A percentile compares a stretch with the other conserved stretches of the same genome.
Conservation (phyloP, 495 filamentous ascomycete genomes). For the Neurospora sp. region DNA sequence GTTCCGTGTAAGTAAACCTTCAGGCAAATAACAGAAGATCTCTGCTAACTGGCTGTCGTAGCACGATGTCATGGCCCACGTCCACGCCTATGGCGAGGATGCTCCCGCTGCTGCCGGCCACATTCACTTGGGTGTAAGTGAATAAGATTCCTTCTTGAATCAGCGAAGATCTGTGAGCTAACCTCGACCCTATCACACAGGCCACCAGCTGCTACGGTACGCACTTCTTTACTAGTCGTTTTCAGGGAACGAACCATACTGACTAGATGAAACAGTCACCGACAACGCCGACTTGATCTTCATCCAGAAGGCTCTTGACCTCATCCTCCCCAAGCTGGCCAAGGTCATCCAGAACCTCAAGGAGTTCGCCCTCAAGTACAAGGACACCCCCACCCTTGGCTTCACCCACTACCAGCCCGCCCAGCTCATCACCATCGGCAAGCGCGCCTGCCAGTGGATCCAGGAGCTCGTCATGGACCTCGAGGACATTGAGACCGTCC, state of each 20-base stretch:
- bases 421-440: slow-evolving; percentile 67
- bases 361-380: slow-evolving; percentile 67
- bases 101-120: slow-evolving; percentile 79
- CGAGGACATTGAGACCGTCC: slow-evolving; percentile 64
- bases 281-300: slow-evolving; percentile 90
- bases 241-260: neutral
- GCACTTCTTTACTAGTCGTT: slow-evolving; percentile 9
- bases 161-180: slow-evolving; percentile 5
- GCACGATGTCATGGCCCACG: slow-evolving; percentile 52
- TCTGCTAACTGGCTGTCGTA: neutral
- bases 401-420: slow-evolving; percentile 75
- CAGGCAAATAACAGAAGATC: neutral
- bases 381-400: slow-evolving; percentile 51
- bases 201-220: slow-evolving; percentile 25
- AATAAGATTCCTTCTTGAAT: neutral
- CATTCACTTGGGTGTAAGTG: slow-evolving; percentile 59
- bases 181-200: neutral
- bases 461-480: slow-evolving; percentile 86
- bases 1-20: slow-evolving; percentile 10
- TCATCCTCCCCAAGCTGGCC: slow-evolving; percentile 77
- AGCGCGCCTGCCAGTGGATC: slow-evolving; percentile 65
- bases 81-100: slow-evolving; percentile 55
- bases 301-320: slow-evolving; percentile 59
- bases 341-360: slow-evolving; percentile 73
- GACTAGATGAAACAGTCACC: slow-evolving; percentile 32